Conservation (phyloP, 73 alveolate species). For the Diophrys sp. region DNA sequence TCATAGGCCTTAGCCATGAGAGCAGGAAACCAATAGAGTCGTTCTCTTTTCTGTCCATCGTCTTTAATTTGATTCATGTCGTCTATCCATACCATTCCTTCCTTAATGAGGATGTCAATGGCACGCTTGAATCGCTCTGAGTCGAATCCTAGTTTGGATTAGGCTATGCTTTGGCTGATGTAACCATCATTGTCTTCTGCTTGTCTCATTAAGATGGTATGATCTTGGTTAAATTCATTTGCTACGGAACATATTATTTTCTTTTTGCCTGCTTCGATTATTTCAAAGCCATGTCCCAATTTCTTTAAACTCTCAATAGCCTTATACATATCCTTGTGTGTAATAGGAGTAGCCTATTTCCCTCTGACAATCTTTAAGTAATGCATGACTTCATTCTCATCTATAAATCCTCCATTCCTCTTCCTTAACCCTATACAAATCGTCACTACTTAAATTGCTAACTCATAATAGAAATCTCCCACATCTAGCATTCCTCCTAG, state of each 20-base stretch:
- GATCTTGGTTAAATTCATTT: not conserved
- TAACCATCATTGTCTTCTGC: slow-evolving; percentile 1
- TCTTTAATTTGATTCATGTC: too few species aligned
- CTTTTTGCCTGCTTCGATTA: slow-evolving; percentile 41
- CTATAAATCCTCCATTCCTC: slow-evolving; percentile 57
- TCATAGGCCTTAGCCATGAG: not conserved
- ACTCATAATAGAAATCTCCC: slow-evolving; percentile 49
- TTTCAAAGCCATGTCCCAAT: slow-evolving; percentile 35
- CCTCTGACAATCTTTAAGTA: slow-evolving; percentile 31
- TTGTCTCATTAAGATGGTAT: not conserved
- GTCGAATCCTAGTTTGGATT: not conserved
- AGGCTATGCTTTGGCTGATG: not conserved
- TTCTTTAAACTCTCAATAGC: slow-evolving; percentile 41
- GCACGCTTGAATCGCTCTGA: not conserved
- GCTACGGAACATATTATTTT: slow-evolving; percentile 41
- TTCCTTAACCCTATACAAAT: slow-evolving; percentile 49
- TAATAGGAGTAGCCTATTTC: slow-evolving; percentile 23
- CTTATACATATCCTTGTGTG: slow-evolving; percentile 30
- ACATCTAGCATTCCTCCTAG: slow-evolving; percentile 39
- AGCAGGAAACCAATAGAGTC: slow-evolving; percentile 41
- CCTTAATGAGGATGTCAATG: not conserved
- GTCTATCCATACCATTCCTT: slow-evolving; percentile 9
- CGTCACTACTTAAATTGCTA: slow-evolving; percentile 43
- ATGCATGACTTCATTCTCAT: slow-evolving; percentile 36
- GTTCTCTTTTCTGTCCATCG: slow-evolving; percentile 9